phyloP scores from a whole-genome alignment of 257 asterid species.

The Capsicum baccatum region DNA sequence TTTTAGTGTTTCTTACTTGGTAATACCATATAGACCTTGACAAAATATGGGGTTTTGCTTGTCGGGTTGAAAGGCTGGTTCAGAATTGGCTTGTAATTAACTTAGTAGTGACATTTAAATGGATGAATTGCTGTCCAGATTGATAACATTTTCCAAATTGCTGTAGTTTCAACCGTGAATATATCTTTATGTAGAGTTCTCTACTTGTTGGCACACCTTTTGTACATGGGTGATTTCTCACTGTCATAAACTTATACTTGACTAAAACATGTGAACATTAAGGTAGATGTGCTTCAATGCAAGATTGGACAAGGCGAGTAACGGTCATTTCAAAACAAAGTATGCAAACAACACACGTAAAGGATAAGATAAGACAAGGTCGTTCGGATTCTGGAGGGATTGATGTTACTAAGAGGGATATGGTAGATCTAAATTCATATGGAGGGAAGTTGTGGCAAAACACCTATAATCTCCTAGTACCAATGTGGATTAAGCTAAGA shows the following conservation, averaged over 20 bases:
- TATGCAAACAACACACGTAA: neutral
- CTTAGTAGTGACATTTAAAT: neutral
- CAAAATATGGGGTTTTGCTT: neutral
- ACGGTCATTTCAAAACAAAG: neutral
- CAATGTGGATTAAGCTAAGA: neutral
- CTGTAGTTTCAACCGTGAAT: neutral
- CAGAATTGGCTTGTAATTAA: neutral
- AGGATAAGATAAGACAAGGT: neutral
- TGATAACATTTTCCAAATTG: neutral
- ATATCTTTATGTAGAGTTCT: neutral
- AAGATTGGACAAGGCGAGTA: neutral
- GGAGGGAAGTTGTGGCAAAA: neutral
- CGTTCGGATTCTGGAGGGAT: neutral
- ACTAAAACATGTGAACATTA: neutral
- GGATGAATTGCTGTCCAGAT: neutral
- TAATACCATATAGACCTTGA: neutral
- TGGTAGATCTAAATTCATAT: neutral
- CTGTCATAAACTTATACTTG: neutral
- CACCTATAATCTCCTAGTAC: neutral
- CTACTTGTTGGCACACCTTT: neutral
- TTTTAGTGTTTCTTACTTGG: neutral
- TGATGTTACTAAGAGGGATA: neutral
- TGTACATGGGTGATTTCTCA: neutral
- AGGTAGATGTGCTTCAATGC: neutral
- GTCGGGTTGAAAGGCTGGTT: neutral